These are phyloP conservation scores for Cladorrhinum sp. DNA, from an alignment of 2,329 filamentous ascomycete species.

Conservation along the genomic window DNA sequence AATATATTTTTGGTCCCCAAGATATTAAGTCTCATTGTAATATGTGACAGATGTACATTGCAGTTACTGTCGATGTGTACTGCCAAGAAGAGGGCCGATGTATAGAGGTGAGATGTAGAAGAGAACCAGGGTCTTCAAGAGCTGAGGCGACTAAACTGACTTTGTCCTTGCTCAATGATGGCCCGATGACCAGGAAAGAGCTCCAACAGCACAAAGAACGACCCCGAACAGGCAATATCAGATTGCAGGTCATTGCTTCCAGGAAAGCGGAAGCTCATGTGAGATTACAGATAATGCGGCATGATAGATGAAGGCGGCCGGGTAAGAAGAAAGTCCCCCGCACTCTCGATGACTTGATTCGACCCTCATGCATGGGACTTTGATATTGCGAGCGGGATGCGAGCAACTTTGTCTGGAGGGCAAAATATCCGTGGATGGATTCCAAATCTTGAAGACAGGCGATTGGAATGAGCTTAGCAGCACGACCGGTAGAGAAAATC, in stretches of 20 bases:
- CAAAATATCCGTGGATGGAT: neutral
- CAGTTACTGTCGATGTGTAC: neutral
- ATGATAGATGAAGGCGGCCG: slow-evolving; percentile 5
- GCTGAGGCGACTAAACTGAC: neutral
- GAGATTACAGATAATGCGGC: neutral
- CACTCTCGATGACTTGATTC: neutral
- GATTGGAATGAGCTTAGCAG: slow-evolving; percentile 2
- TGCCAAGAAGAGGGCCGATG: neutral
- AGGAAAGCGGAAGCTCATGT: slow-evolving; percentile 4
- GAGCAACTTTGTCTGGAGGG: neutral
- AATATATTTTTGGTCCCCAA: neutral
- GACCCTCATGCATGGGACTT: slow-evolving; percentile 23
- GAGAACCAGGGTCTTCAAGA: neutral
- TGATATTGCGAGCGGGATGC: slow-evolving; percentile 14
- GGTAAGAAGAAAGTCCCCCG: slow-evolving; percentile 4
- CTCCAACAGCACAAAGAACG: neutral
- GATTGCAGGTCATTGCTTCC: slow-evolving; percentile 2
- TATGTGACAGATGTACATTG: neutral
- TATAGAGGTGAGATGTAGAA: neutral
- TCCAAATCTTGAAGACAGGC: slow-evolving; percentile 2
- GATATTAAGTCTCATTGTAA: neutral
- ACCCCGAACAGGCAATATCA: neutral
- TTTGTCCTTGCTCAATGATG: neutral
- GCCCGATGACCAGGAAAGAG: neutral
- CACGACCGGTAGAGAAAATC: neutral